Evolutionary conservation across 108 stramenopile species (phyloP), one percentile per base, ranked within the genome.

Genomic region (Aurantiochytrium sp.): DNA sequence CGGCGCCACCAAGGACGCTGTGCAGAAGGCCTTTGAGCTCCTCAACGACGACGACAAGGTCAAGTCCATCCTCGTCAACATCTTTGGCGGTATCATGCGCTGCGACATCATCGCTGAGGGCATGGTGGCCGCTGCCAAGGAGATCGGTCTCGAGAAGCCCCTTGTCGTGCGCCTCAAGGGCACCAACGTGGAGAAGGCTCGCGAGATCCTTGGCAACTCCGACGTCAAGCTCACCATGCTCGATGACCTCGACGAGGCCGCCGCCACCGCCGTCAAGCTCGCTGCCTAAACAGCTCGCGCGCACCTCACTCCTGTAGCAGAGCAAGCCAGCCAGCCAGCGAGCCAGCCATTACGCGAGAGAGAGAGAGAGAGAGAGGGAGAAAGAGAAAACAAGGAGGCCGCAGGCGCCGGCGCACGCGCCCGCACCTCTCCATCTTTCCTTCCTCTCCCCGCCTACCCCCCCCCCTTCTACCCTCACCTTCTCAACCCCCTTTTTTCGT

Each of bases 81-180:
- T 98, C 90, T 98, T 98, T 91, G 98, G 98, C 58, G 98, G 98
- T 44, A 97, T 98, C 92, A 97, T 98, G 98, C 94, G 96, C 72
- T 97, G 97, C 88, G 97, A 97, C 89, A 94, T 98, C 28, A 97
- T 98, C 91, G 97, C 97, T 47, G 88, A 88, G 29, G 97, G 98
- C 44, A 97, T 98, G 87, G 92, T 98, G 60, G 94, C 94, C 76
- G 97, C 96, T 12, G 95, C 95, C 88, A 94, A 96, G 88, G 89
- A 94, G 53, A 91, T 97, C 89, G 97, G 96, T 43, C 87, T 98
- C 29, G 87, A 89, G 64, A 96, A 96, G 88, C 97, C 97, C 28
- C 91, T 98, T 87, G 95, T 98, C 58, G 94, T 97, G 60, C 94
- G 97, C 64, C 93, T 98, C 87, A 93, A 97, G 92, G 98, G 97